Percentiles rank a stretch among this genome's conserved stretches.
phyloP scores from a whole-genome alignment of 148 eudicot species.

The Selenicereus undatus region DNA sequence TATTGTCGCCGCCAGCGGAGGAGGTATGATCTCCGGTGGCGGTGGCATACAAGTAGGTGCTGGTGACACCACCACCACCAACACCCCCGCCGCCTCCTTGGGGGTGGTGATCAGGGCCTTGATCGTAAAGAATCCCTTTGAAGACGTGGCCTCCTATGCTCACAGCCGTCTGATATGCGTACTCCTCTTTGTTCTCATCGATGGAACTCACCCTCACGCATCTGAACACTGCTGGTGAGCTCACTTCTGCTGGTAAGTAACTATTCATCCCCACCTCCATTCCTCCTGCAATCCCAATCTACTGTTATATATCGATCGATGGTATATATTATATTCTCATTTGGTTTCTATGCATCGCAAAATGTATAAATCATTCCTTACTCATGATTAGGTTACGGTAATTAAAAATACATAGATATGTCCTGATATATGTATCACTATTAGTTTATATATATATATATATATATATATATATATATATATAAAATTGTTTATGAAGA shows the following conservation, averaged over 20 bases:
- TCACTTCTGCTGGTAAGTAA: slow-evolving; percentile 61
- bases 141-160: slow-evolving; percentile 76
- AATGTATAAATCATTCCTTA: no score
- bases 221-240: slow-evolving; percentile 47
- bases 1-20: not conserved
- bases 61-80: no score
- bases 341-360: no score
- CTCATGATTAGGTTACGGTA: not conserved
- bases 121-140: slow-evolving; percentile 78
- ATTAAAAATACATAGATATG: not conserved
- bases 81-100: slow-evolving; percentile 3
- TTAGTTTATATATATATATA: no score
- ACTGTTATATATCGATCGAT: no score
- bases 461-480: not conserved
- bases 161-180: slow-evolving; percentile 78
- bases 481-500: not conserved
- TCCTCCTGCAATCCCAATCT: slow-evolving; percentile 30
- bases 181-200: slow-evolving; percentile 52
- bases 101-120: slow-evolving; percentile 47
- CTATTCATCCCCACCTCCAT: slow-evolving; percentile 43
- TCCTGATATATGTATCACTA: not conserved
- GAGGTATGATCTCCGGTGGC: not conserved
- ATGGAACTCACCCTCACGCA: slow-evolving; percentile 74
- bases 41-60: not conserved
- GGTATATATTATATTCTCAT: no score